phyloP scores from a whole-genome alignment of 441 rosid species.

The Erysimum cheiri region DNA sequence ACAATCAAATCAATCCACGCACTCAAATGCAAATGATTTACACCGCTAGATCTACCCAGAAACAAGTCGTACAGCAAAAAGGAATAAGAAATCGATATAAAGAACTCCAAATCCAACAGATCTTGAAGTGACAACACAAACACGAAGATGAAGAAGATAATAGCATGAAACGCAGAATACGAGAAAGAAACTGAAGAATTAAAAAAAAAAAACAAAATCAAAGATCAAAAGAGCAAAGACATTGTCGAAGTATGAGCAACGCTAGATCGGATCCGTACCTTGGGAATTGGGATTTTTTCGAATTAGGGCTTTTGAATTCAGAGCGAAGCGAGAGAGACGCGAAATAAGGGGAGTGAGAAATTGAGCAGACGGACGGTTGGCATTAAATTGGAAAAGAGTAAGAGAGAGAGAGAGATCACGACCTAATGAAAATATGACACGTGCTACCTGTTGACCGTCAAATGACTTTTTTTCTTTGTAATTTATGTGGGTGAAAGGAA shows the following conservation, averaged over 20 bases:
- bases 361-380: constrained; percentile 3
- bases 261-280: constrained; percentile 32
- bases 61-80: background rate
- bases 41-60: constrained; percentile 41
- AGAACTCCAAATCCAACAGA: constrained; percentile 22
- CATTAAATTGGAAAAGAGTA: constrained; percentile 16
- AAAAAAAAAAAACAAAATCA: background rate
- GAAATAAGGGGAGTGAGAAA: constrained; percentile 1
- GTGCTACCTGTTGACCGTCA: constrained; percentile 27
- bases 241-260: constrained; percentile 8
- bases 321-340: background rate
- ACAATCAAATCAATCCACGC: background rate
- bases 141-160: background rate
- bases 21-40: background rate
- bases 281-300: background rate
- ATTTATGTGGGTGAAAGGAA: background rate
- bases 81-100: background rate
- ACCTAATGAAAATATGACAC: constrained; percentile 49
- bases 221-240: background rate
- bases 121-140: constrained; percentile 21
- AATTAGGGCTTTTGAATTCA: constrained; percentile 20
- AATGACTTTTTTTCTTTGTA: background rate
- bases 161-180: background rate
- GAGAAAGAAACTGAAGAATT: background rate
- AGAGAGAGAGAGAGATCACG: background rate